A percentile compares a stretch with the other conserved stretches of the same genome.
Conservation (phyloP, 345 rosid genomes). For the Eucalyptus sp. region DNA sequence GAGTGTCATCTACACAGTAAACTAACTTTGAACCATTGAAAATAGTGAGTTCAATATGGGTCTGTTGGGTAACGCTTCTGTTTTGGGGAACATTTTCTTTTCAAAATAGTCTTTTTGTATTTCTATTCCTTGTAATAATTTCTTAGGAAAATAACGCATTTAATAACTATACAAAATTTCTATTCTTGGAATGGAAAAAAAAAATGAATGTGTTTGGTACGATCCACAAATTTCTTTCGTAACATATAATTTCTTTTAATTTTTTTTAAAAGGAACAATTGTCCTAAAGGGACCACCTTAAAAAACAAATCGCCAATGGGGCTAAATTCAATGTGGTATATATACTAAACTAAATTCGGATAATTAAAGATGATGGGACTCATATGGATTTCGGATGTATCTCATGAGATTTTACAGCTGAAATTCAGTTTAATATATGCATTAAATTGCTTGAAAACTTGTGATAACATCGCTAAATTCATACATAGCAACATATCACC, state of each 20-base stretch:
- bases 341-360: background rate
- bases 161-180: too few relatives aligned
- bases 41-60: background rate
- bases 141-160: too few relatives aligned
- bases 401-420: background rate
- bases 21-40: background rate
- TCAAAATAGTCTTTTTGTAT: too few relatives aligned
- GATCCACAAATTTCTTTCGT: too few relatives aligned
- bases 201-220: too few relatives aligned
- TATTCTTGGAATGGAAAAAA: too few relatives aligned
- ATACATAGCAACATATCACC: background rate
- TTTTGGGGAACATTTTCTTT: too few relatives aligned
- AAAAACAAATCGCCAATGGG: background rate
- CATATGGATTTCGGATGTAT: background rate
- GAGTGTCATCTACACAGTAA: background rate
- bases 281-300: background rate
- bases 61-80: accelerated
- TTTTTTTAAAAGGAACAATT: background rate
- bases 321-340: background rate
- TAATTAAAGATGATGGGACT: background rate
- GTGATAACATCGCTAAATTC: background rate
- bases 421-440: background rate
- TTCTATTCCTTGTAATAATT: too few relatives aligned
- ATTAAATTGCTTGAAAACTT: background rate
- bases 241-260: too few relatives aligned